Evolutionary conservation across 257 asterid species (phyloP), one percentile per base, ranked within the genome.

Genomic region (Cruciata laevipes): DNA sequence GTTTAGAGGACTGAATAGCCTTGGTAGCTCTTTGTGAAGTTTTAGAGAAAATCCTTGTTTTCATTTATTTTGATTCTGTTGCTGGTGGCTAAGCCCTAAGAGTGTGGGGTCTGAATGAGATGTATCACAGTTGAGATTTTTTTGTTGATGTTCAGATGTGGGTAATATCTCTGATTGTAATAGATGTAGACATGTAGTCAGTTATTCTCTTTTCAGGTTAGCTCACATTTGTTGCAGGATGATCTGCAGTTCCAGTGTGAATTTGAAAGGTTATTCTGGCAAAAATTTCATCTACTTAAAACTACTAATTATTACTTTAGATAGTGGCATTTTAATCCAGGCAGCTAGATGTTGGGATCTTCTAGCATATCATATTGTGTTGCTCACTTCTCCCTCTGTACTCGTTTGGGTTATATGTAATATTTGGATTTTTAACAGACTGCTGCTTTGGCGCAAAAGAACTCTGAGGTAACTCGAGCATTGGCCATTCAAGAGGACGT

Each of bases 401-500:
- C 69, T 11, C 25, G 31, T 60, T 18, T 53, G 49, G 40, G 24
- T 32, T 65, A 66, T 70, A 58, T 69, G 27, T 53, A 57, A 16
- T 59, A 59, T 44, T 14, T 14, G 7, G 63, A 31, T n/a, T 55
- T 49, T 44, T 7, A 27, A 64, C 80, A 89, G 98, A 74, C 90
- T 68, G 95, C 92, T 35, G 82, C 87, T 31, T 74, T 89, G 77
- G 93, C 95, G 63, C 92, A 84, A 80, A 91, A 86, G 79, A 86
- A 86, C 64, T 89, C 96, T 12, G 98, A 91, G 87, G 89, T 83
- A 21, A 83, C 93, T 59, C 84, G 91, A 74, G 87, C 89, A 69
- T 81, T 91, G 83, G 89, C 95, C 72, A 82, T 74, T 70, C 91
- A 85, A 70, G 97, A 79, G 73, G 95, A 85, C 75, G 69, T 53